These are phyloP conservation scores for Hymenoscyphus occultus DNA, from an alignment of 2,329 filamentous ascomycete species.

Conservation along the genomic window DNA sequence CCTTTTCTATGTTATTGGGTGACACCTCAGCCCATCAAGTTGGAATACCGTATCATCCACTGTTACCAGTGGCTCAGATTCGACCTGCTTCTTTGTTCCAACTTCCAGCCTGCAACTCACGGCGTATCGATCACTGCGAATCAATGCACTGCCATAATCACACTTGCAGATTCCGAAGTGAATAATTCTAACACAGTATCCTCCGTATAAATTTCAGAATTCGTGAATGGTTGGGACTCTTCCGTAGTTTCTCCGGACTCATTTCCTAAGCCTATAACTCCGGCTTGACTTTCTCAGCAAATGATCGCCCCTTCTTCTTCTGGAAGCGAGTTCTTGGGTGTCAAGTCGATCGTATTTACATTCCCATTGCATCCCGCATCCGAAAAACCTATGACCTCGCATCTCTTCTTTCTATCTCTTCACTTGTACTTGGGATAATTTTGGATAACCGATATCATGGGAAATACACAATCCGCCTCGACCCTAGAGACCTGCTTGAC, in stretches of 20 bases:
- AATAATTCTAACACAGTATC: no score
- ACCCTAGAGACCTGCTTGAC: constrained; percentile 8
- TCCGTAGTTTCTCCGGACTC: not conserved
- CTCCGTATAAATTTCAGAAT: not conserved
- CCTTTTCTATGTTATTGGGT: not conserved
- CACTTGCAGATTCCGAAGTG: not conserved
- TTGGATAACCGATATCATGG: not conserved
- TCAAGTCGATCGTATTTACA: not conserved
- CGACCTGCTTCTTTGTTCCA: not conserved
- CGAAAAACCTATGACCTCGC: not conserved
- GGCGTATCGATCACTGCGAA: not conserved
- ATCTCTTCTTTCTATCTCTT: not conserved
- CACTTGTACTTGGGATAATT: no score
- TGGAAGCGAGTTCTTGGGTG: not conserved
- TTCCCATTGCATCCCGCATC: not conserved
- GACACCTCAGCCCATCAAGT: not conserved
- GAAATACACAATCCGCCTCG: not conserved
- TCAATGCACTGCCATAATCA: not conserved
- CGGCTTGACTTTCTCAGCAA: not conserved
- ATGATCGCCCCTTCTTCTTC: not conserved
- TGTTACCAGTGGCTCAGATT: not conserved
- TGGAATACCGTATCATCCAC: not conserved
- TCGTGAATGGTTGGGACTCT: not conserved
- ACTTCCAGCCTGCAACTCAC: not conserved
- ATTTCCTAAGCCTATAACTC: not conserved